These are phyloP conservation scores for Epichloe festucae DNA, from an alignment of 2,329 filamentous ascomycete species.

Conservation along the genomic window DNA sequence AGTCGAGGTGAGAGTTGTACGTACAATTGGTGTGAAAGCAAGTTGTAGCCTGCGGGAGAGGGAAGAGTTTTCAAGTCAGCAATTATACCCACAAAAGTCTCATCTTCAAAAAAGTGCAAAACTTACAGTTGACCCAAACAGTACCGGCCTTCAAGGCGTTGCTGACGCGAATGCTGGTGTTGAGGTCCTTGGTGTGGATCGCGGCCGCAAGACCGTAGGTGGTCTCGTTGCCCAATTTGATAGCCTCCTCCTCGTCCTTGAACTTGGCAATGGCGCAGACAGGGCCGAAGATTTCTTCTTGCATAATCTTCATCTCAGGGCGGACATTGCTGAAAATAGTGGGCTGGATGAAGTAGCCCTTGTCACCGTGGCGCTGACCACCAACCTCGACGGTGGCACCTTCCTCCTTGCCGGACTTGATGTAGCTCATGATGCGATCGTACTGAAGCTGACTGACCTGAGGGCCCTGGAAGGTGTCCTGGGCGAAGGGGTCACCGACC, in stretches of 20 bases:
- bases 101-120: neutral
- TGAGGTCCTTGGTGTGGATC: slow-evolving; percentile 70
- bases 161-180: slow-evolving; percentile 68
- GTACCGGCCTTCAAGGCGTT: slow-evolving; percentile 62
- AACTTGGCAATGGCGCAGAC: slow-evolving; percentile 80
- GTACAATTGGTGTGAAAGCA: slow-evolving; percentile 10
- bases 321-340: slow-evolving; percentile 79
- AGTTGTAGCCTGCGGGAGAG: slow-evolving; percentile 45
- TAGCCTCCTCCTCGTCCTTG: slow-evolving; percentile 66
- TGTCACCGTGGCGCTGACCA: slow-evolving; percentile 45
- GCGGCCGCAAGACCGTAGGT: slow-evolving; percentile 74
- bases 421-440: slow-evolving; percentile 76
- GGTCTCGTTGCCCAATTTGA: slow-evolving; percentile 61
- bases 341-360: slow-evolving; percentile 84
- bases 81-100: neutral
- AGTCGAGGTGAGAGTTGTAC: neutral
- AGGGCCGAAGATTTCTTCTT: slow-evolving; percentile 87
- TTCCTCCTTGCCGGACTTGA: slow-evolving; percentile 51
- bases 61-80: slow-evolving; percentile 1
- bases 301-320: slow-evolving; percentile 78
- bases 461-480: slow-evolving; percentile 75
- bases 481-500: slow-evolving; percentile 70
- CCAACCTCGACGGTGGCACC: slow-evolving; percentile 48
- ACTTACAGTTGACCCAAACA: slow-evolving; percentile 39
- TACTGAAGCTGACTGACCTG: slow-evolving; percentile 78